phyloP scores from a whole-genome alignment of 345 rosid genomes.

The Syzygium grande region DNA sequence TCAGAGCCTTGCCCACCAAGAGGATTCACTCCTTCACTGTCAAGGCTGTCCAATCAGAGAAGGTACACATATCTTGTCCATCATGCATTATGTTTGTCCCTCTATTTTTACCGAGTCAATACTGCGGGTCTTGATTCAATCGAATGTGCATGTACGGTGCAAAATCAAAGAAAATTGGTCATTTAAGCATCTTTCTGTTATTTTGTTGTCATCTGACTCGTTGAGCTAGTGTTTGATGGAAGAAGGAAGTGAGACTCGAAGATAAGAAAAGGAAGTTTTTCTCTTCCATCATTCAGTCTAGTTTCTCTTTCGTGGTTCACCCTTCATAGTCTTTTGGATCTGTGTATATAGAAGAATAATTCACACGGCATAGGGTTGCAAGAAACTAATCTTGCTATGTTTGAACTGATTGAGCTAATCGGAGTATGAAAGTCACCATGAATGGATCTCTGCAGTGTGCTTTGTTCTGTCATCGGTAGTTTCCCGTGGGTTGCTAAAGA shows the following conservation, averaged over 20 bases:
- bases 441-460: background rate
- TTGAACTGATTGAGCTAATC: background rate
- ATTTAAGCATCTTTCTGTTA: background rate
- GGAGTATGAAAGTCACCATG: background rate
- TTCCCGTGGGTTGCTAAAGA: background rate
- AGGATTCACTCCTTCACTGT: slow-evolving; percentile 53
- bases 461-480: background rate
- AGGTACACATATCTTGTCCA: slow-evolving; percentile 20
- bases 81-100: background rate
- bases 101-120: background rate
- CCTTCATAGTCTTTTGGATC: background rate
- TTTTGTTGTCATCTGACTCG: background rate
- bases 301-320: background rate
- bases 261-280: background rate
- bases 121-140: background rate
- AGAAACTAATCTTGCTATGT: background rate
- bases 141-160: background rate
- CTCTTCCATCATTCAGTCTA: background rate
- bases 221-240: background rate
- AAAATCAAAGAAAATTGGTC: background rate
- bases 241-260: background rate
- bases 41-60: slow-evolving; percentile 66
- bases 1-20: slow-evolving; percentile 42
- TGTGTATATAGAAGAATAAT: background rate
- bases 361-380: background rate